phyloP scores from a whole-genome alignment of 768 basidiomycete species.

The Xerocomellus intermedius region DNA sequence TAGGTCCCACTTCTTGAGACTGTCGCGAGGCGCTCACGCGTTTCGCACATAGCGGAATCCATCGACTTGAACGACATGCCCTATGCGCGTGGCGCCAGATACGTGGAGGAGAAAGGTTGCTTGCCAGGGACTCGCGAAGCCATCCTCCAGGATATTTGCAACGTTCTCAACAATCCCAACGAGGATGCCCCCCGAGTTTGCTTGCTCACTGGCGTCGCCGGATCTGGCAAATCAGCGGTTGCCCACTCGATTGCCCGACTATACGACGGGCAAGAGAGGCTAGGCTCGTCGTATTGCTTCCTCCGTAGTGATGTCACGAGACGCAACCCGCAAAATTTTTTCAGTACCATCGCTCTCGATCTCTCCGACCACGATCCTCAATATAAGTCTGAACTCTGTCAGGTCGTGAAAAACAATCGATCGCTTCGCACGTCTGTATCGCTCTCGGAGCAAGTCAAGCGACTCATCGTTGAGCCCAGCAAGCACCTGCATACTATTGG shows the following conservation, averaged over 20 bases:
- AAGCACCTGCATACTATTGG: constrained; percentile 23
- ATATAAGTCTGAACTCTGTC: constrained; percentile 17
- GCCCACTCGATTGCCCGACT: constrained; percentile 30
- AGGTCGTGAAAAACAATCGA: constrained; percentile 18
- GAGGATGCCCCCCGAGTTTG: constrained; percentile 21
- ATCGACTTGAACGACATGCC: constrained; percentile 21
- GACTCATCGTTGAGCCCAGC: constrained; percentile 29
- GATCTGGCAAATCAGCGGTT: constrained; percentile 33
- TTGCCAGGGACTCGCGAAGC: constrained; percentile 20
- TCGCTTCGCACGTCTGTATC: constrained; percentile 21
- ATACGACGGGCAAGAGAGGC: constrained; percentile 25
- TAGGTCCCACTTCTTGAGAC: neutral
- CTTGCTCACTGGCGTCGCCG: constrained; percentile 27
- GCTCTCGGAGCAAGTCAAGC: constrained; percentile 26
- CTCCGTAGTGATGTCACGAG: constrained; percentile 10
- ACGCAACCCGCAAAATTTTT: constrained; percentile 27
- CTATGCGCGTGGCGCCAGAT: constrained; percentile 24
- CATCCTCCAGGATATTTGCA: constrained; percentile 18
- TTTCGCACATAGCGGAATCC: constrained; percentile 6
- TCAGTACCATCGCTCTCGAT: constrained; percentile 35
- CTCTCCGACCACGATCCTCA: constrained; percentile 34
- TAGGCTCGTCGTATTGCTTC: constrained; percentile 36
- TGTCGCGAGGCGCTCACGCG: neutral
- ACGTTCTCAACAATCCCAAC: constrained; percentile 12
- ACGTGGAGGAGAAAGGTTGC: constrained; percentile 19